Evolutionary conservation across 129 eudicot species (phyloP).

Genomic region (Apium graveolens): DNA sequence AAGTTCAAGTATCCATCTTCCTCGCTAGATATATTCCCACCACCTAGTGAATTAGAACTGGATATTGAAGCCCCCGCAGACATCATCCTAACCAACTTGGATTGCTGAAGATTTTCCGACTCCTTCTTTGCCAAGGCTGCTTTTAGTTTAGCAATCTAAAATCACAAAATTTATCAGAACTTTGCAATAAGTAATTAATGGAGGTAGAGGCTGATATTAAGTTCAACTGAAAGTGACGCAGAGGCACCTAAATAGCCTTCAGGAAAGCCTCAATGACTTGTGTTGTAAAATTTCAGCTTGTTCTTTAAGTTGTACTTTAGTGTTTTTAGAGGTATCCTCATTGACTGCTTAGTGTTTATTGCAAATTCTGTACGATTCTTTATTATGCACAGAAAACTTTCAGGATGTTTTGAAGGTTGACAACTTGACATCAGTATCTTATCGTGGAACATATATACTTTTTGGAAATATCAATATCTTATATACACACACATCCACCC

Average conservation of each 20-base stretch:
- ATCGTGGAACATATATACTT: neutral
- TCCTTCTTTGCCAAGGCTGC: slow-evolving; percentile 63
- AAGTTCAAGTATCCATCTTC: slow-evolving; percentile 20
- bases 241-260: neutral
- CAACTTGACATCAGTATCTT: neutral
- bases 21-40: slow-evolving; percentile 14
- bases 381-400: neutral
- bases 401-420: neutral
- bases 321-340: neutral
- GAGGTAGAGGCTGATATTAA: neutral
- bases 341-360: neutral
- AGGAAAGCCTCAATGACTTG: neutral
- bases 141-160: slow-evolving; percentile 49
- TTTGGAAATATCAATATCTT: neutral
- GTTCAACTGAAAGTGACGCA: neutral
- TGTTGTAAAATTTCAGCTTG: neutral
- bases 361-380: neutral
- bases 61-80: slow-evolving; percentile 36
- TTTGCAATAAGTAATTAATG: neutral
- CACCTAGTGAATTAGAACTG: slow-evolving; percentile 14
- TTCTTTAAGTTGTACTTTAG: neutral
- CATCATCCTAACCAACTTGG: slow-evolving; percentile 14
- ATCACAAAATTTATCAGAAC: neutral
- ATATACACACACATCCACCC: neutral
- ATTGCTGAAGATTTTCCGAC: slow-evolving; percentile 23